A percentile compares a stretch with the other conserved stretches of the same genome.
Evolutionary conservation across 1,284 basidiomycete genomes (phyloP).

Genomic region (Leccinum pseudoinsigne): DNA sequence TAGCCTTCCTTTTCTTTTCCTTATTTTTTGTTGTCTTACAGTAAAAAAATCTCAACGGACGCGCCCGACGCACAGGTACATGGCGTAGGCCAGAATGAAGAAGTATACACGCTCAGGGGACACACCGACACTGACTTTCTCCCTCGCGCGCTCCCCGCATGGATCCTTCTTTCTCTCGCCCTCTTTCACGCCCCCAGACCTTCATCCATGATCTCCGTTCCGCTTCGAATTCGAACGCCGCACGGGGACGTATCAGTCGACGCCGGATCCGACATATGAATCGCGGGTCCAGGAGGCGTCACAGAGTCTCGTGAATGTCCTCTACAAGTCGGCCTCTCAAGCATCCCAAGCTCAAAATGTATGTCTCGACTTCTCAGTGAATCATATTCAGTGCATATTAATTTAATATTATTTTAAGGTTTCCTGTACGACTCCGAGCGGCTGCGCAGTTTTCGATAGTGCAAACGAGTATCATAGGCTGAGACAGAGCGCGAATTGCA

Average conservation of each 20-base stretch:
- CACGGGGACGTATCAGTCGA: background rate
- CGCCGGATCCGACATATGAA: background rate
- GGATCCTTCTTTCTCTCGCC: constrained; percentile 86
- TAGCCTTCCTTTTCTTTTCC: background rate
- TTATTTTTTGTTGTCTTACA: background rate
- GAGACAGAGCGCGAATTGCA: background rate
- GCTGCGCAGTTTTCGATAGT: background rate
- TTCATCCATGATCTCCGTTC: constrained; percentile 90
- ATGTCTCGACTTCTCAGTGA: background rate
- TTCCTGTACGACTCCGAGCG: background rate
- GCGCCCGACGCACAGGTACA: constrained; percentile 57
- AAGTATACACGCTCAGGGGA: constrained; percentile 74
- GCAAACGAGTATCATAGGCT: background rate
- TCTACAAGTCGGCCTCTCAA: background rate
- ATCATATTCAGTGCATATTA: background rate
- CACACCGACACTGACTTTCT: constrained; percentile 85
- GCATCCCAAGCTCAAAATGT: background rate
- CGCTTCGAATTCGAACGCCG: background rate
- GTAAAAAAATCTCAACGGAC: too few relatives aligned
- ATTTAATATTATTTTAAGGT: background rate
- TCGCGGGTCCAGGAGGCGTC: background rate
- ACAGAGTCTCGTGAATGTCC: background rate
- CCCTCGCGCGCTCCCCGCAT: constrained; percentile 85
- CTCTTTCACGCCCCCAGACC: constrained; percentile 81
- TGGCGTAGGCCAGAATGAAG: constrained; percentile 79